Evolutionary conservation across 192 early-diverging fungal genomes (phyloP).

Genomic region (Jimgerdemannia flammicorona): DNA sequence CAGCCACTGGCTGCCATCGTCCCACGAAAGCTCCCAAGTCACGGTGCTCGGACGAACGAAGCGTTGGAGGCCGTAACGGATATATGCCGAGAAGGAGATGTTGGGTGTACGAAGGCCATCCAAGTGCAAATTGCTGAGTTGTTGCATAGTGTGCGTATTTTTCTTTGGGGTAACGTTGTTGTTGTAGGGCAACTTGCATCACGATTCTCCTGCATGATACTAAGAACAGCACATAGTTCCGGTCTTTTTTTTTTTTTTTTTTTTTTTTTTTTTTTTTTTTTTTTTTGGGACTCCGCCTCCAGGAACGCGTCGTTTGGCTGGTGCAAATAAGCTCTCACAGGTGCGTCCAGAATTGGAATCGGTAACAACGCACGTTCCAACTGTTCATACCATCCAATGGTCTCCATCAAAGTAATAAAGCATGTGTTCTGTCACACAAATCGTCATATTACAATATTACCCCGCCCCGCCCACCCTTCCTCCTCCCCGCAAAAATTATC

Average conservation of each 20-base stretch:
- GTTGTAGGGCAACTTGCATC: conserved; percentile 4
- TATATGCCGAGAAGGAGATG: conserved; percentile 1
- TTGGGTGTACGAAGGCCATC: conserved; percentile 2
- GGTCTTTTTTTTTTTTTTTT: background rate
- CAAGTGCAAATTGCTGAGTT: background rate
- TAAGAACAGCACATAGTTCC: background rate
- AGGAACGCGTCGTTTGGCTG: background rate
- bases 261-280: conserved; percentile 8
- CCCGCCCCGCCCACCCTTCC: too few species aligned
- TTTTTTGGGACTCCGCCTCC: background rate
- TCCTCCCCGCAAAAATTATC: too few species aligned
- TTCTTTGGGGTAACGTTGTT: background rate
- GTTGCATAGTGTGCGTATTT: background rate
- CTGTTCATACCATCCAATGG: too few species aligned
- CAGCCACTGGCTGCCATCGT: conserved; percentile 9
- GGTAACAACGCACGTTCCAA: too few species aligned
- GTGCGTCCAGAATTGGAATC: conserved; percentile 5
- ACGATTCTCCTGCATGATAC: background rate
- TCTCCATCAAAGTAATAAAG: too few species aligned
- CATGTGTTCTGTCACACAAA: too few species aligned
- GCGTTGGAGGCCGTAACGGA: conserved; percentile 2
- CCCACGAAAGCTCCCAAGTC: conserved; percentile 12
- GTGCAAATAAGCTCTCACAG: background rate
- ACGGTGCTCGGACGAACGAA: background rate
- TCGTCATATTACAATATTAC: too few species aligned